A percentile compares a stretch with the other conserved stretches of the same genome.
phyloP scores from a whole-genome alignment of 345 rosid species.

The Euphorbia tirucalli region DNA sequence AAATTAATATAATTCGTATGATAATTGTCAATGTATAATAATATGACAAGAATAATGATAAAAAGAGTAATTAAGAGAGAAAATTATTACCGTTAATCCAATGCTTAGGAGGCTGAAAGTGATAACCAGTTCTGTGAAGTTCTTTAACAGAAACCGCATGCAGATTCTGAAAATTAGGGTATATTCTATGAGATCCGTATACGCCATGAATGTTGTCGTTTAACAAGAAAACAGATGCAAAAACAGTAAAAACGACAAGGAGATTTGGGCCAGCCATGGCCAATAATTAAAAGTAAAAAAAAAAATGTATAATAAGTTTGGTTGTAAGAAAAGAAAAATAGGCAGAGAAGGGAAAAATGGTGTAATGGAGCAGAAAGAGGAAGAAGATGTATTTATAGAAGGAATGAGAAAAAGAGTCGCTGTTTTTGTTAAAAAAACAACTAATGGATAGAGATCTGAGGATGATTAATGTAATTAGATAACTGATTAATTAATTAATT shows the following conservation, averaged over 20 bases:
- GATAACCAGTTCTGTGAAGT: conserved; percentile 59
- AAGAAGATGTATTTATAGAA: not conserved
- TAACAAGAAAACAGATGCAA: not conserved
- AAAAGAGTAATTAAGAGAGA: not conserved
- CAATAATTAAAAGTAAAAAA: no score
- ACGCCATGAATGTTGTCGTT: conserved; percentile 25
- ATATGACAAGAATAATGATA: not conserved
- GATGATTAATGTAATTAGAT: no score
- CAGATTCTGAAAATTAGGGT: conserved; percentile 39
- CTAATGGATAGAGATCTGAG: no score
- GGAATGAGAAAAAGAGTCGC: not conserved
- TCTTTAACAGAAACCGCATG: conserved; percentile 28
- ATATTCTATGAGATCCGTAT: conserved; percentile 51
- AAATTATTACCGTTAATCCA: conserved; percentile 76
- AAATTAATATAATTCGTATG: no score
- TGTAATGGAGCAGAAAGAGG: no score
- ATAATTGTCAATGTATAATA: no score
- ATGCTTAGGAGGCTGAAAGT: conserved; percentile 78
- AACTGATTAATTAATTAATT: no score
- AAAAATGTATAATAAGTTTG: no score
- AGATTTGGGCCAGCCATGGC: not conserved
- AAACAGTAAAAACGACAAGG: not conserved
- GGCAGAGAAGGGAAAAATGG: no score
- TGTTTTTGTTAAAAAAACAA: conserved; percentile 21
- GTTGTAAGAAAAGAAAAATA: no score